A percentile compares a stretch with the other conserved stretches of the same genome.
phyloP scores from a whole-genome alignment of 2,329 filamentous ascomycete genomes.

The Fusarium albidum region DNA sequence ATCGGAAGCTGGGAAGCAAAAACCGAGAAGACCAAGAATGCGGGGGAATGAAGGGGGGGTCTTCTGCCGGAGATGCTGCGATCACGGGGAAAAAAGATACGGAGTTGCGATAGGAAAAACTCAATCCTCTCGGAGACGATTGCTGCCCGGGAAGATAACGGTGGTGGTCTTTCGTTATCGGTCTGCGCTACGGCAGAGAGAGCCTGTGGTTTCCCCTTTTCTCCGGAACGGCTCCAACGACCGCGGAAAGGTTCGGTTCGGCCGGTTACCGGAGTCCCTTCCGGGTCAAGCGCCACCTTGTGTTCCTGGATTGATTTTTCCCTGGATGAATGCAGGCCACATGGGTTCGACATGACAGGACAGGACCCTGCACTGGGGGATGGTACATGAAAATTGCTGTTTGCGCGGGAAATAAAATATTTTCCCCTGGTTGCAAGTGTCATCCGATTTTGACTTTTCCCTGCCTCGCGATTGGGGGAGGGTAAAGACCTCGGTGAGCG shows the following conservation, averaged over 20 bases:
- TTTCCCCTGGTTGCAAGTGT: not conserved
- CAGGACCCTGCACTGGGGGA: no score
- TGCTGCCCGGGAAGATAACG: not conserved
- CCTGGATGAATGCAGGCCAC: no score
- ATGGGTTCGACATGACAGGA: no score
- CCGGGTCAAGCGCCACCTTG: constrained; percentile 7
- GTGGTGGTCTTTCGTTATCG: constrained; percentile 4
- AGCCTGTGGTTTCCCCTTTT: constrained; percentile 14
- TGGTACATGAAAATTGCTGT: no score
- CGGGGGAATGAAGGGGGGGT: constrained; percentile 6
- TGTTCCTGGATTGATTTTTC: not conserved
- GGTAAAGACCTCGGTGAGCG: constrained; percentile 2
- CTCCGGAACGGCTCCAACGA: constrained; percentile 17
- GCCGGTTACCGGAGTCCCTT: constrained; percentile 33
- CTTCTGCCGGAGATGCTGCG: not conserved
- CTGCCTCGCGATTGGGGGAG: constrained; percentile 10
- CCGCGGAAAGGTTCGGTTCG: constrained; percentile 39
- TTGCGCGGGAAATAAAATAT: not conserved
- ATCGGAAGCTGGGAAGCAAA: not conserved
- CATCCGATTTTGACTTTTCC: constrained; percentile 8
- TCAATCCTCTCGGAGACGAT: not conserved
- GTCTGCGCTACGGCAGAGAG: not conserved
- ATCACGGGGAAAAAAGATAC: constrained; percentile 10
- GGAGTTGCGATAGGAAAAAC: not conserved
- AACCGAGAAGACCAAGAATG: constrained; percentile 14